Evolutionary conservation across 257 asterid species (phyloP).

Genomic region (Przewalskia tangutica): DNA sequence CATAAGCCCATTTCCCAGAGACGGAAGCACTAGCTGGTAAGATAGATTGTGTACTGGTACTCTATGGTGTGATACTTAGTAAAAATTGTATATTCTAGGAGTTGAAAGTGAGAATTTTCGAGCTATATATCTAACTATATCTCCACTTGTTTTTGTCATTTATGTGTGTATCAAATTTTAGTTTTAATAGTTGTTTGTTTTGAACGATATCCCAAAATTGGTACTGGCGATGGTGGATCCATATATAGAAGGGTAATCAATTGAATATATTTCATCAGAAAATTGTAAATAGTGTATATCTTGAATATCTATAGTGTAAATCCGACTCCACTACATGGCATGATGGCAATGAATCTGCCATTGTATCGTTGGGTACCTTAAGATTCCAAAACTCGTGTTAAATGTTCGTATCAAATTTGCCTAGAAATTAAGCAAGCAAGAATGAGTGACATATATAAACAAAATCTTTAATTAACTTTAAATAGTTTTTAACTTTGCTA

Average conservation of each 20-base stretch:
- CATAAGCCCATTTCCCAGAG: too few species aligned
- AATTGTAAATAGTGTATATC: not conserved
- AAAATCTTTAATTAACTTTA: not conserved
- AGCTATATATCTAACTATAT: not conserved
- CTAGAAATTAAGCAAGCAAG: not conserved
- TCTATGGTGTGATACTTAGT: not conserved
- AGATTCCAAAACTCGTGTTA: not conserved
- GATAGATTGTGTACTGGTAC: too few species aligned
- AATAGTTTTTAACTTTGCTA: not conserved
- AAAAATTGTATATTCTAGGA: not conserved
- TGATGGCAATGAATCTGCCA: not conserved
- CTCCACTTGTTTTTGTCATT: not conserved
- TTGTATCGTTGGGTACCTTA: not conserved
- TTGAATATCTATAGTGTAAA: not conserved
- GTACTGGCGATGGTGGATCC: not conserved
- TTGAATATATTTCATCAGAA: not conserved
- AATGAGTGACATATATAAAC: not conserved
- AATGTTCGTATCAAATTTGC: not conserved
- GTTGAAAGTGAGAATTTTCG: not conserved
- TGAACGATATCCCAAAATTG: accelerated
- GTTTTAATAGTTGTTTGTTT: not conserved
- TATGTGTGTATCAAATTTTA: not conserved
- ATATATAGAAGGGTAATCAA: not conserved
- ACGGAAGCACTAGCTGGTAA: too few species aligned
- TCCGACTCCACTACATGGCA: not conserved